Evolutionary conservation across 495 filamentous ascomycete genomes (phyloP).

Genomic region (Rhypophila decipiens): DNA sequence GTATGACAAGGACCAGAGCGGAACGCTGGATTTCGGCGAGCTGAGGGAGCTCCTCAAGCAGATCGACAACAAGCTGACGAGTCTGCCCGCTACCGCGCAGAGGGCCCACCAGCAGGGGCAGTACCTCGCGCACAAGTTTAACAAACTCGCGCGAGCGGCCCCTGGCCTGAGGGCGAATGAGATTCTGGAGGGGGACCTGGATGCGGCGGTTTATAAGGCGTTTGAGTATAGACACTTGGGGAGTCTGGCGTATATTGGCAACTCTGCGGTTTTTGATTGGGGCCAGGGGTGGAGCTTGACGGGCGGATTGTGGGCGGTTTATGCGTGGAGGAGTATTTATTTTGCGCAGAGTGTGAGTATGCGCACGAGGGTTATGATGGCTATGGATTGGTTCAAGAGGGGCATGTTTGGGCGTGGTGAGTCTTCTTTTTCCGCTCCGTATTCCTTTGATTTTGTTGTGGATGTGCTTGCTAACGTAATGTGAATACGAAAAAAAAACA

Average conservation of each 20-base stretch:
- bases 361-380: conserved; percentile 79
- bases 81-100: conserved; percentile 85
- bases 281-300: conserved; percentile 64
- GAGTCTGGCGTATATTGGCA: conserved; percentile 91
- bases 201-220: conserved; percentile 88
- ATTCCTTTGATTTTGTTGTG: background rate
- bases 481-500: background rate
- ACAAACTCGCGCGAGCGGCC: conserved; percentile 75
- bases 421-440: conserved; percentile 13
- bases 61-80: conserved; percentile 86
- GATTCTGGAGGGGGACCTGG: conserved; percentile 80
- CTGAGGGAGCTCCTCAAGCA: conserved; percentile 80
- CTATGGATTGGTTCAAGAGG: conserved; percentile 98
- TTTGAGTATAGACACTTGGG: conserved; percentile 94
- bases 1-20: conserved; percentile 89
- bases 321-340: conserved; percentile 94
- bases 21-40: conserved; percentile 90
- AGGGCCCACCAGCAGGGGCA: conserved; percentile 93
- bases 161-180: conserved; percentile 75
- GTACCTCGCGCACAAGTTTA: conserved; percentile 92
- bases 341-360: conserved; percentile 97
- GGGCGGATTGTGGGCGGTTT: conserved; percentile 88
- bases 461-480: background rate
- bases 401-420: conserved; percentile 92
- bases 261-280: conserved; percentile 89